A percentile compares a stretch with the other conserved stretches of the same genome.
These are phyloP conservation scores for Ganoderma multipileum DNA, from an alignment of 1,284 basidiomycete species.

Conservation along the genomic window DNA sequence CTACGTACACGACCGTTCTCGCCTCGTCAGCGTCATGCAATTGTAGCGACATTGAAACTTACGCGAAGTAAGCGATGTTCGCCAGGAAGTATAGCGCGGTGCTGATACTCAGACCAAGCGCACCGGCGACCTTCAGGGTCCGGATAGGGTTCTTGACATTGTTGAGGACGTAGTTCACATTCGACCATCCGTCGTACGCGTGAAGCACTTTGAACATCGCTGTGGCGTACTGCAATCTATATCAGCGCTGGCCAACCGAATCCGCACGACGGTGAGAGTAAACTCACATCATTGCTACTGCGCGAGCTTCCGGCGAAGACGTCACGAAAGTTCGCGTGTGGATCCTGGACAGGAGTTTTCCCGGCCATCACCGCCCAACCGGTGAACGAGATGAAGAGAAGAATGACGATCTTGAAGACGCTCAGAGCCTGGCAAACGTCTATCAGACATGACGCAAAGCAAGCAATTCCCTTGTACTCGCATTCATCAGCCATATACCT, in stretches of 20 bases:
- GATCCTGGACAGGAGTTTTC: constrained; percentile 49
- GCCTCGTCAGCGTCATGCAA: background rate
- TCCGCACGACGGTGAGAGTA: background rate
- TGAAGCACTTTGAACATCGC: constrained; percentile 65
- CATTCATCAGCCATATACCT: constrained; percentile 40
- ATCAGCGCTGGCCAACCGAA: constrained; percentile 4
- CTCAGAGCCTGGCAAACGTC: constrained; percentile 49
- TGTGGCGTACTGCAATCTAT: constrained; percentile 54
- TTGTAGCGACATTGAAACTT: constrained; percentile 42
- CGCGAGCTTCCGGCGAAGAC: constrained; percentile 60
- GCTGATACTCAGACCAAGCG: constrained; percentile 65
- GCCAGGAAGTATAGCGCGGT: constrained; percentile 65
- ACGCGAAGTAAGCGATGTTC: constrained; percentile 78
- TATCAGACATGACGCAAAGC: background rate
- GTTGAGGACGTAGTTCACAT: constrained; percentile 52
- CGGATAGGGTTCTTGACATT: constrained; percentile 70
- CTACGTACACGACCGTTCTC: constrained; percentile 16
- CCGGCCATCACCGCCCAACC: constrained; percentile 57
- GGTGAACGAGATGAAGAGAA: constrained; percentile 58
- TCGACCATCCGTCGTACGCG: constrained; percentile 50
- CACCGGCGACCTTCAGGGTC: constrained; percentile 73
- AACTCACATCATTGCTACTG: constrained; percentile 67
- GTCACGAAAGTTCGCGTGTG: constrained; percentile 53
- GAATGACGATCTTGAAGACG: constrained; percentile 65
- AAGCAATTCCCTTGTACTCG: constrained; percentile 15